A percentile compares a stretch with the other conserved stretches of the same genome.
Conservation (phyloP, 2,329 filamentous ascomycete genomes). For the Hymenoscyphus salicellus region DNA sequence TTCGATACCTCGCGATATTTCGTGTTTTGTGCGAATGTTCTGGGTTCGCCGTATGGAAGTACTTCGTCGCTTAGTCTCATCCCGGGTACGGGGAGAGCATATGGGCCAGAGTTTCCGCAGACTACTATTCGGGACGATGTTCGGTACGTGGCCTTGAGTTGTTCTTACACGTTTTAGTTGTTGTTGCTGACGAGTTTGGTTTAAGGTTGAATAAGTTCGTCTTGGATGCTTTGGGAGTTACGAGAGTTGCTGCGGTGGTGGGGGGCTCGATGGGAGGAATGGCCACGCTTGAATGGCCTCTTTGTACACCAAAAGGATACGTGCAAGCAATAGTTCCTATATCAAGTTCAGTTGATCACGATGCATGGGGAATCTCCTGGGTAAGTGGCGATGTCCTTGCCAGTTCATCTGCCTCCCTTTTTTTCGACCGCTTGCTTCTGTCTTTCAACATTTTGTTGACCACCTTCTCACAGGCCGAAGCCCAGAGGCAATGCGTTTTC, state of each 20-base stretch:
- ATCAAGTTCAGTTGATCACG: constrained; percentile 53
- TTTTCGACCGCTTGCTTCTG: too few relatives aligned
- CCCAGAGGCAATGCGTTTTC: constrained; percentile 50
- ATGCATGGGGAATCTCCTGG: constrained; percentile 59
- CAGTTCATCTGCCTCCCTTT: too few relatives aligned
- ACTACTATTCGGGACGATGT: constrained; percentile 94
- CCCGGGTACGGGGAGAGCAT: constrained; percentile 62
- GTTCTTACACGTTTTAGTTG: background rate
- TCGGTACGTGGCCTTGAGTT: constrained; percentile 54
- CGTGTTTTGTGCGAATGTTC: constrained; percentile 75
- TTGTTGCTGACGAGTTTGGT: background rate
- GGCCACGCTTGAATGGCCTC: constrained; percentile 55
- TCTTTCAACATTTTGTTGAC: too few relatives aligned
- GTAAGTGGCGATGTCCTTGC: constrained; percentile 20
- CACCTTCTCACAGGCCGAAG: constrained; percentile 39
- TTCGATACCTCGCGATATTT: constrained; percentile 73
- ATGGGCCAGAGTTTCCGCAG: constrained; percentile 90
- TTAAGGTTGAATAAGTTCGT: constrained; percentile 51
- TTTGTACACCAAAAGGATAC: constrained; percentile 50
- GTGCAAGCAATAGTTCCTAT: constrained; percentile 53
- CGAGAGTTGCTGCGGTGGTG: constrained; percentile 51
- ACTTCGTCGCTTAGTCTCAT: constrained; percentile 81
- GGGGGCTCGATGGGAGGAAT: constrained; percentile 59
- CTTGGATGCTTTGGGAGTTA: constrained; percentile 52
- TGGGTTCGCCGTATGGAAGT: constrained; percentile 77